Conservation (phyloP, 2,329 filamentous ascomycete species). For the Cadophora gregata region DNA sequence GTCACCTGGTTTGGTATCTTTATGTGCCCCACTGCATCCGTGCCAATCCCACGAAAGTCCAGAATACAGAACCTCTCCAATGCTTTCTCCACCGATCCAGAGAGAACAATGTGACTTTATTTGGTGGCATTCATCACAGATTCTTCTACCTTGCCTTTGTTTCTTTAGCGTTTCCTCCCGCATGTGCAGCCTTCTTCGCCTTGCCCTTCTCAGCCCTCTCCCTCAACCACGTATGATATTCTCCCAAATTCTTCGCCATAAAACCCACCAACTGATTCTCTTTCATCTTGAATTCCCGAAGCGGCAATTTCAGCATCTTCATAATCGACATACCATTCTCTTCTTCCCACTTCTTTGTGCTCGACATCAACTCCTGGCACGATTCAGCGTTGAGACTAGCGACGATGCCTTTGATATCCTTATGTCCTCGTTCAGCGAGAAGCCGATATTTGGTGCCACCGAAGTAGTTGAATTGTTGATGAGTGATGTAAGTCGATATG, state of each 20-base stretch:
- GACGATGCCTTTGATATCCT: not conserved
- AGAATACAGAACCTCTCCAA: not conserved
- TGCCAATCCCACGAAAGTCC: not conserved
- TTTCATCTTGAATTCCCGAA: not conserved
- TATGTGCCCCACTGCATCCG: no score
- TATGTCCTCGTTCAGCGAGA: not conserved
- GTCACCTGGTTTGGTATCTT: no score
- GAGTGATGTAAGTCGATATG: not conserved
- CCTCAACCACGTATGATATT: not conserved
- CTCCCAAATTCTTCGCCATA: not conserved
- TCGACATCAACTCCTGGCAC: not conserved
- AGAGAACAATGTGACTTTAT: not conserved
- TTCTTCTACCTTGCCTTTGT: not conserved
- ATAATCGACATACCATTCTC: not conserved
- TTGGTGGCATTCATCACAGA: not conserved
- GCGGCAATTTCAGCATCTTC: conserved; percentile 1
- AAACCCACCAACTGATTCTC: not conserved
- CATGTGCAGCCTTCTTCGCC: no score
- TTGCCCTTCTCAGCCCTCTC: not conserved
- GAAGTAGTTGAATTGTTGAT: not conserved
- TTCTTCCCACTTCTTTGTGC: not conserved
- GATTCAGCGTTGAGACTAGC: not conserved
- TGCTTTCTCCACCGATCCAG: not conserved
- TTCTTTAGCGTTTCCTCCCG: no score
- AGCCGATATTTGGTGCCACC: not conserved